Conservation (phyloP, 306 rosid species). For the Mimosa bimucronata region DNA sequence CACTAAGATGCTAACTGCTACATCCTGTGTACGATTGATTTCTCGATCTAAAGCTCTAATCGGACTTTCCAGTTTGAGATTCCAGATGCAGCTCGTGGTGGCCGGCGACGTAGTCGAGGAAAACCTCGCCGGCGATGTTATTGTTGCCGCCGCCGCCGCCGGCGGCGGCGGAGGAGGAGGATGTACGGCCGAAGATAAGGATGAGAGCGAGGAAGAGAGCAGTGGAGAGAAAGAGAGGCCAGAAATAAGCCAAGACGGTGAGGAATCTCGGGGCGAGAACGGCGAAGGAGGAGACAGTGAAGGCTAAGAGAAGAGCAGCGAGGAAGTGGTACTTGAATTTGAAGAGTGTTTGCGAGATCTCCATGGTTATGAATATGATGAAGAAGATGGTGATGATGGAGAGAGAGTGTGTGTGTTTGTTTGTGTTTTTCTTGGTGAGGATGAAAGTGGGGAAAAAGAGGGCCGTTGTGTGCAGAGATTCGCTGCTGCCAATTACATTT, state of each 20-base stretch:
- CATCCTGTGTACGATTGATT: neutral
- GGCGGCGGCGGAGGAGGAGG: slow-evolving; percentile 38
- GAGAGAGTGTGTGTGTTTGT: neutral
- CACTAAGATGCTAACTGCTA: neutral
- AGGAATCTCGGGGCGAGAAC: slow-evolving; percentile 61
- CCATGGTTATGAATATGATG: slow-evolving; percentile 39
- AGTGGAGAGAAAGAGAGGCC: slow-evolving; percentile 93
- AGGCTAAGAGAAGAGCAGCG: slow-evolving; percentile 29
- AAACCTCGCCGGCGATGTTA: slow-evolving; percentile 59
- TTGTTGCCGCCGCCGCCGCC: neutral
- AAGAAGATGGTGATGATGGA: neutral
- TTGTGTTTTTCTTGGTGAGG: neutral
- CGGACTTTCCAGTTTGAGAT: slow-evolving; percentile 47
- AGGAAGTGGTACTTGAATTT: slow-evolving; percentile 61
- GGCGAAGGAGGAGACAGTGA: slow-evolving; percentile 43
- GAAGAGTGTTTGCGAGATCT: slow-evolving; percentile 66
- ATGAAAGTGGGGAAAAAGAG: neutral
- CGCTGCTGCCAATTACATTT: slow-evolving; percentile 15
- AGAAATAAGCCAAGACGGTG: slow-evolving; percentile 73
- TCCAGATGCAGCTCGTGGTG: slow-evolving; percentile 50
- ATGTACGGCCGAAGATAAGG: slow-evolving; percentile 59
- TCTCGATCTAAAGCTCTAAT: slow-evolving; percentile 21
- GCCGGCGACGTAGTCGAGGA: slow-evolving; percentile 85
- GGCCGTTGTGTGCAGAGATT: slow-evolving; percentile 47
- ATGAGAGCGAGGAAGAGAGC: slow-evolving; percentile 76